phyloP scores from a whole-genome alignment of 192 early-diverging fungal genomes.

The Coemansia brasiliensis region DNA sequence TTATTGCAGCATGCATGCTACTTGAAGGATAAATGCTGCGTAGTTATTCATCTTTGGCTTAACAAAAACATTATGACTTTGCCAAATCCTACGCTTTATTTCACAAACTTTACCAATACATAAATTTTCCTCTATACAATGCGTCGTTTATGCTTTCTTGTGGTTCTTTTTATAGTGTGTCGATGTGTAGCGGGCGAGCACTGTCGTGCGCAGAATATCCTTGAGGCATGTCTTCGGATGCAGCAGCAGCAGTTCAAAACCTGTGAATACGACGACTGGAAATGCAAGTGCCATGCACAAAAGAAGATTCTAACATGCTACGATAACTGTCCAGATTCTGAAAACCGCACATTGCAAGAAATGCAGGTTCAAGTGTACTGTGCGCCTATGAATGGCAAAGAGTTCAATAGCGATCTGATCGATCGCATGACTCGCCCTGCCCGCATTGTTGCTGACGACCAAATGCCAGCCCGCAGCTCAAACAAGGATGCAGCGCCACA shows the following conservation, averaged over 20 bases:
- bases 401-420: constrained; percentile 39
- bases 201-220: constrained; percentile 46
- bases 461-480: constrained; percentile 6
- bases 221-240: constrained; percentile 50
- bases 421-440: constrained; percentile 50
- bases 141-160: constrained; percentile 8
- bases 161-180: constrained; percentile 3
- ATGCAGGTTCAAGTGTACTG: constrained; percentile 55
- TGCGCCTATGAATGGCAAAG: constrained; percentile 38
- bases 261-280: constrained; percentile 49
- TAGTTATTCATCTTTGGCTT: neutral
- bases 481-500: neutral
- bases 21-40: neutral
- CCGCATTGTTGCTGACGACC: constrained; percentile 28
- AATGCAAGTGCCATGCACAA: constrained; percentile 54
- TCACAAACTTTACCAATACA: neutral
- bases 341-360: constrained; percentile 53
- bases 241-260: constrained; percentile 39
- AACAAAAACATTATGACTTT: neutral
- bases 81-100: neutral
- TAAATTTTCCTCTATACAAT: constrained; percentile 6
- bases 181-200: neutral
- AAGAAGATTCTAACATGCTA: constrained; percentile 54
- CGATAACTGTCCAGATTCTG: constrained; percentile 54
- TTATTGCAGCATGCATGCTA: neutral